These are phyloP conservation scores for Linnemannia schmuckeri DNA, from an alignment of 192 early-diverging fungal species.

Conservation along the genomic window DNA sequence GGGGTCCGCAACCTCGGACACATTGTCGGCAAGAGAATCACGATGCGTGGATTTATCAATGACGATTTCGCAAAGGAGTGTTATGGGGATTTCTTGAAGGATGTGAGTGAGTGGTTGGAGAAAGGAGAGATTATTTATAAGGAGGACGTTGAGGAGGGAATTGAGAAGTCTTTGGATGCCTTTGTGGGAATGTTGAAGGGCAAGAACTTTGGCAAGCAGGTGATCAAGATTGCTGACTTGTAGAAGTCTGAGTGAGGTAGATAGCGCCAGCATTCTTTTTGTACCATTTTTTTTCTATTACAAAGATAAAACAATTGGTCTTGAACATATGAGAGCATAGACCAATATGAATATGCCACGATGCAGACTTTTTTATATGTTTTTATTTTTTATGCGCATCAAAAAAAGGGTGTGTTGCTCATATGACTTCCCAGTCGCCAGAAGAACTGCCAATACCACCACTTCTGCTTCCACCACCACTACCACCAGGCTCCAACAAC, in stretches of 20 bases:
- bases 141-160: conserved; percentile 47
- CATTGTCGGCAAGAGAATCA: conserved; percentile 70
- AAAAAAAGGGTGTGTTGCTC: background rate
- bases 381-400: background rate
- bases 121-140: conserved; percentile 45
- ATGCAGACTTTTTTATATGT: background rate
- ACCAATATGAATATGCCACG: background rate
- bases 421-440: conserved; percentile 27
- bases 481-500: conserved; percentile 14
- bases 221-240: conserved; percentile 66
- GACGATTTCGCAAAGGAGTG: conserved; percentile 45
- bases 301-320: too few species aligned
- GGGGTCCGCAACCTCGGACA: conserved; percentile 69
- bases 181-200: conserved; percentile 74
- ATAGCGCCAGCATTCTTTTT: background rate
- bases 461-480: background rate
- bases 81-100: conserved; percentile 56
- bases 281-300: too few species aligned
- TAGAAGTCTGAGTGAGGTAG: conserved; percentile 29
- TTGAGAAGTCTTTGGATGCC: conserved; percentile 62
- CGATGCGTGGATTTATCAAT: conserved; percentile 75
- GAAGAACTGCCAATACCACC: background rate
- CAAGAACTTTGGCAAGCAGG: conserved; percentile 78
- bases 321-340: background rate
- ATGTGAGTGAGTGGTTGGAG: conserved; percentile 48